Conservation (phyloP, 2,329 filamentous ascomycete genomes). For the Alternaria postmessia region DNA sequence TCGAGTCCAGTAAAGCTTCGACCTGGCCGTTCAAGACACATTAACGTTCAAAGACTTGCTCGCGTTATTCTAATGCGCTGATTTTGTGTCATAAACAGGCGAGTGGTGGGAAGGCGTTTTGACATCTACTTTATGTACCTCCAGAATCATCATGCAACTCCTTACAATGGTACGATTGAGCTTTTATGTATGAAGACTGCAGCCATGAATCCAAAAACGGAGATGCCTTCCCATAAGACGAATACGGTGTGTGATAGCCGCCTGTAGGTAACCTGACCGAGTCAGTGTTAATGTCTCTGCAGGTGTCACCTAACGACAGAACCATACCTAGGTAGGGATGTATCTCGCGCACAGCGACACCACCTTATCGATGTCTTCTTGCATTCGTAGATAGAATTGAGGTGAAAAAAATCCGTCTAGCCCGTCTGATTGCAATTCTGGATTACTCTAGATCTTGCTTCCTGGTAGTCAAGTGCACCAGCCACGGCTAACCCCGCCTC, state of each 20-base stretch:
- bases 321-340: background rate
- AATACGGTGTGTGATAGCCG: too few relatives aligned
- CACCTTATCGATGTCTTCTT: background rate
- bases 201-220: too few relatives aligned
- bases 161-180: background rate
- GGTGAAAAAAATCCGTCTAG: background rate
- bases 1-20: too few relatives aligned
- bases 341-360: background rate
- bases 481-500: too few relatives aligned
- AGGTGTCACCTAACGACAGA: background rate
- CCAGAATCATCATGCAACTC: too few relatives aligned
- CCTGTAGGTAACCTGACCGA: background rate
- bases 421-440: background rate
- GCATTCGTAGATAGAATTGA: background rate
- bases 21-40: too few relatives aligned
- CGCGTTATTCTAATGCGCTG: too few relatives aligned
- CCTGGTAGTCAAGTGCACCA: background rate
- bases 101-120: background rate
- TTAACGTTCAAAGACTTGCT: too few relatives aligned
- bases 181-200: background rate
- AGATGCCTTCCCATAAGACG: too few relatives aligned
- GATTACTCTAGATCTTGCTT: background rate
- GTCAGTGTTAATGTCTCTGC: background rate
- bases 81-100: background rate
- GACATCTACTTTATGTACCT: too few relatives aligned